Percentiles rank a stretch among this genome's conserved stretches.
These are phyloP conservation scores for Thuja plicata DNA, from an alignment of 83 land plant genomes.

Conservation along the genomic window DNA sequence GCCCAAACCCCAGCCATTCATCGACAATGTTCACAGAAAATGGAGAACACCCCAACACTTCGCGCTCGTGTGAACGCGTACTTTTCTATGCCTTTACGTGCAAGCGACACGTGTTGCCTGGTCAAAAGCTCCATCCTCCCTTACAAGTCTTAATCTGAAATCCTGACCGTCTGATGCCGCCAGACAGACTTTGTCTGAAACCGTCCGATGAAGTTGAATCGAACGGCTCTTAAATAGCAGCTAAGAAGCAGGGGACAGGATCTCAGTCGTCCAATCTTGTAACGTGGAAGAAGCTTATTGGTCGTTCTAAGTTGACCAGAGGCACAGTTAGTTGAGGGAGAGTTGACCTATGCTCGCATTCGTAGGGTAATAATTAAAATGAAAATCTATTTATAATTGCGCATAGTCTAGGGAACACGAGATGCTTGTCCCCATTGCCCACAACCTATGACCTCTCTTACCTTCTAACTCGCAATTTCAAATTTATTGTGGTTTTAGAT, in stretches of 20 bases:
- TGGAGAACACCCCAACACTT: background rate
- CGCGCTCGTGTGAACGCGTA: background rate
- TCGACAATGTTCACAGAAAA: background rate
- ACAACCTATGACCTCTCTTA: too few species aligned
- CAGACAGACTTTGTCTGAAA: background rate
- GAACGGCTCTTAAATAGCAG: background rate
- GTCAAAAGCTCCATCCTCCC: background rate
- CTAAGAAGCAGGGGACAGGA: background rate
- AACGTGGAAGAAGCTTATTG: background rate
- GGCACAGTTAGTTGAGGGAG: background rate
- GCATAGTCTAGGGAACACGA: too few species aligned
- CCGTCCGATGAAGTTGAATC: background rate
- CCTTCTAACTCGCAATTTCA: too few species aligned
- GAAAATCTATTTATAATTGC: too few species aligned
- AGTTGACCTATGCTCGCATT: background rate
- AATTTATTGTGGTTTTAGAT: too few species aligned
- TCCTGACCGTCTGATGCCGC: background rate
- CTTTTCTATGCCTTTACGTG: background rate
- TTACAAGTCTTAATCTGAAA: background rate
- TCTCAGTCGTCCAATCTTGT: background rate
- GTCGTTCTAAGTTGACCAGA: background rate
- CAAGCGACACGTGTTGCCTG: conserved; percentile 4
- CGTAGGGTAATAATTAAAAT: background rate
- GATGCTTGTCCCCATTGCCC: too few species aligned
- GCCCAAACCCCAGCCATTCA: conserved; percentile 12